Base-by-base conservation (phyloP, 1,139 yeast species). In the Suhomyces guaymorum region DNA sequence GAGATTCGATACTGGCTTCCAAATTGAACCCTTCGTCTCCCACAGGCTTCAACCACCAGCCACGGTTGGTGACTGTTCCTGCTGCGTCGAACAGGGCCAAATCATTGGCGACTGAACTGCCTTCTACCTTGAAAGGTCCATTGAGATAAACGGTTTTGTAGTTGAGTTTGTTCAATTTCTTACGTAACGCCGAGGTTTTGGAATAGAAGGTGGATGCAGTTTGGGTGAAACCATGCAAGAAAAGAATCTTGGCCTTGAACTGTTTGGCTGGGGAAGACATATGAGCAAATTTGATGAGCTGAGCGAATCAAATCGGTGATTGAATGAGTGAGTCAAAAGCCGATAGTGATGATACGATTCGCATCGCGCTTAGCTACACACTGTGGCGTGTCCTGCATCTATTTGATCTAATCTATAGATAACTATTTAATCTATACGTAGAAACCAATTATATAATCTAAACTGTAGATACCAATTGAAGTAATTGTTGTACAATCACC, bases 121-220 rank as follows among this genome's bases (percentile, higher is more conserved):
- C 75, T 1, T 77, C 71, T 27, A 89, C 62, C 20, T 66, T 61
- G 5, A 78, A 62, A 2, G 97, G 96, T 1, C 84, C 97, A 49
- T 86, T 86, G 35, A 88, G 61, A 56, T 84, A 90, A 9, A 82
- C 77, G 18, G 90, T 73, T 51, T 85, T 87, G 46, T 46, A 48
- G 18, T 49, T 55, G 22, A 66, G 44, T 32, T 68, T 63, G 33
- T 52, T 43, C 20, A 70, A 52, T 43, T 54, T 58, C 39, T 70
- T 70, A 15, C 76, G 52, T 20, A 70, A 56, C 1, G 75, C 75
- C 14, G 73, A 66, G 0, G 74, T 63, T 42, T 70, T 70, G 36
- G 74, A 71, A 40, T 70, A 69, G 52, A 70, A 70, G n/a, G 66
- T 55, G 28, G 66, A 57, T 2, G 74, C 59, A 12, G 66, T 55